phyloP scores from a whole-genome alignment of 257 asterid genomes.

The Craterostigma plantagineum region DNA sequence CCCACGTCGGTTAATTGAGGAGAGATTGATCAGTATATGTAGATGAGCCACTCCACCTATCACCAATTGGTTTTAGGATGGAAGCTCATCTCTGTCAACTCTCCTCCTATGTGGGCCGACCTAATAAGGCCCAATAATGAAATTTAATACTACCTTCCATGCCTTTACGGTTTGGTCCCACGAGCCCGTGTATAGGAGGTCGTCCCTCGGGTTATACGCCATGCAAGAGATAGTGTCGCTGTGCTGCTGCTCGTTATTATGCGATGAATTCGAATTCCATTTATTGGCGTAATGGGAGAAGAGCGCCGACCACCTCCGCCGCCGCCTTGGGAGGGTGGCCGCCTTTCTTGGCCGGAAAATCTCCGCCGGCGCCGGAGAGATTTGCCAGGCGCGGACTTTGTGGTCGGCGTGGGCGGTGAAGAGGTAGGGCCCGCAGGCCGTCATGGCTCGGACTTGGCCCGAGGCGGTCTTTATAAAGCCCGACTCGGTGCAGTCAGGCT shows the following conservation, averaged over 20 bases:
- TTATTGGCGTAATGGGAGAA: slow-evolving; percentile 18
- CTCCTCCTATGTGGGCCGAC: too few species aligned
- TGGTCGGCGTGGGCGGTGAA: slow-evolving; percentile 40
- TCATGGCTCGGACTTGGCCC: slow-evolving; percentile 37
- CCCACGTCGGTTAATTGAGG: too few species aligned
- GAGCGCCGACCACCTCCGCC: too few species aligned
- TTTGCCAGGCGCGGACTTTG: slow-evolving; percentile 45
- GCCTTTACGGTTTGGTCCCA: slow-evolving; percentile 51
- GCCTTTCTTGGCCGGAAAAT: slow-evolving; percentile 22
- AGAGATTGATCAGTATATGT: too few species aligned
- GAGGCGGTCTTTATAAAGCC: slow-evolving; percentile 29
- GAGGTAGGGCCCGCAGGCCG: slow-evolving; percentile 27
- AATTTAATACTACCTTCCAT: too few species aligned
- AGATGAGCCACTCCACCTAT: too few species aligned
- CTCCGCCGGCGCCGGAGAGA: slow-evolving; percentile 16
- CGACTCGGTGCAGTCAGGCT: slow-evolving; percentile 41
- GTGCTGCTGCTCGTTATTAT: too few species aligned
- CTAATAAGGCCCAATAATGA: too few species aligned
- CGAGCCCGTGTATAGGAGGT: slow-evolving; percentile 49
- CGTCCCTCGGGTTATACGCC: slow-evolving; percentile 30
- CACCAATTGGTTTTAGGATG: too few species aligned
- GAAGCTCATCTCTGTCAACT: too few species aligned
- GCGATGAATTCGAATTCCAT: neutral
- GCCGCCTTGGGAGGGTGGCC: slow-evolving; percentile 26
- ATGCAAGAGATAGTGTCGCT: slow-evolving; percentile 30